Evolutionary conservation across 208 protist genomes (phyloP).

Genomic region (Naegleria gruberi): DNA sequence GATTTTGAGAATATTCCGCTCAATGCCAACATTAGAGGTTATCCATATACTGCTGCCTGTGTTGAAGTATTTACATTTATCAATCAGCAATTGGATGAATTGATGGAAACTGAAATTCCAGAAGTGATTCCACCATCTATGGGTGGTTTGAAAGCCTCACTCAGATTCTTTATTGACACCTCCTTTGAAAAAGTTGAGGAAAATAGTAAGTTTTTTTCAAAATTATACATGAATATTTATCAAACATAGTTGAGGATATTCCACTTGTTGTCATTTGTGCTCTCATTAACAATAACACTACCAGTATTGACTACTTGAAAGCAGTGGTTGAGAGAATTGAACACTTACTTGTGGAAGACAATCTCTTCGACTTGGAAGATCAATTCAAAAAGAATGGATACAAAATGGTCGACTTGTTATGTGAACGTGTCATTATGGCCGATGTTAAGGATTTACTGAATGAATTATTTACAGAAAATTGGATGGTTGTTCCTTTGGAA

Average conservation of each 20-base stretch:
- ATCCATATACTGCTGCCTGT: background rate
- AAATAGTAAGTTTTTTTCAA: background rate
- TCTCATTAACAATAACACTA: background rate
- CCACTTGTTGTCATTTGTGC: background rate
- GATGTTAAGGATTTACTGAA: background rate
- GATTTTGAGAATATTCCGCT: background rate
- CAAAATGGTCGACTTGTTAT: background rate
- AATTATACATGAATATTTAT: no score
- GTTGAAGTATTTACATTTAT: conserved; percentile 5
- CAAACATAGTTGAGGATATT: background rate
- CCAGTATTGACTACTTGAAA: background rate
- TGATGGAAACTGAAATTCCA: background rate
- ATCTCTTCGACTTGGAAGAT: background rate
- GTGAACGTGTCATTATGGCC: background rate
- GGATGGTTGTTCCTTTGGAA: background rate
- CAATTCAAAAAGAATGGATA: background rate
- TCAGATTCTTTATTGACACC: background rate
- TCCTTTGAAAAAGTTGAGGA: background rate
- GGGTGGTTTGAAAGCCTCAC: background rate
- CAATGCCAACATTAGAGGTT: background rate
- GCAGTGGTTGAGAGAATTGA: background rate
- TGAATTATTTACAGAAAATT: background rate
- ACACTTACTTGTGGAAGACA: background rate
- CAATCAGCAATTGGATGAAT: background rate
- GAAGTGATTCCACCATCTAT: background rate